phyloP scores from a whole-genome alignment of 371 early-diverging fungal species.

The Quaeritorhiza haematococci region DNA sequence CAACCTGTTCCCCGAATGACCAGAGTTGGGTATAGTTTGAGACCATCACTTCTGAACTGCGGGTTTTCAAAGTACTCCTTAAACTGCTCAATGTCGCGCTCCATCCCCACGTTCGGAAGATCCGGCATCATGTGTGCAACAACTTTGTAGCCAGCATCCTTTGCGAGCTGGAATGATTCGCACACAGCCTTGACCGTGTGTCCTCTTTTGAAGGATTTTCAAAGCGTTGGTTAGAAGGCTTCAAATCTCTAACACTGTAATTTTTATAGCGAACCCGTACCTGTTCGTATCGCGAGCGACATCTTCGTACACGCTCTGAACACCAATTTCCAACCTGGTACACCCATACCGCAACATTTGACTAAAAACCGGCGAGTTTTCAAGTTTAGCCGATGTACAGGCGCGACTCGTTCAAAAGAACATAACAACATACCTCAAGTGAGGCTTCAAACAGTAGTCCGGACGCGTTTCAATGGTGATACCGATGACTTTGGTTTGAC shows the following conservation, averaged over 20 bases:
- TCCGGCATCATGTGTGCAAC: slow-evolving; percentile 99
- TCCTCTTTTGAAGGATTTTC: slow-evolving; percentile 54
- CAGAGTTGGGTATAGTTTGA: slow-evolving; percentile 99
- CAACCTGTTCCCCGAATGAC: slow-evolving; percentile 98
- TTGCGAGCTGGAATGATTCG: slow-evolving; percentile 95
- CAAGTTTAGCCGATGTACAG: not conserved
- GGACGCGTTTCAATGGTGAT: slow-evolving; percentile 99
- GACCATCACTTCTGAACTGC: slow-evolving; percentile 96
- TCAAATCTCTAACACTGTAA: no score
- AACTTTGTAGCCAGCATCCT: slow-evolving; percentile 99
- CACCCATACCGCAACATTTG: slow-evolving; percentile 99
- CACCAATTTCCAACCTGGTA: slow-evolving; percentile 99
- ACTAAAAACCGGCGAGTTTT: slow-evolving; percentile 27
- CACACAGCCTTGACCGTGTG: slow-evolving; percentile 98
- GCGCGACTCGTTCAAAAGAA: not conserved
- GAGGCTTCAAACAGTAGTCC: slow-evolving; percentile 98
- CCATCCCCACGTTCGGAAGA: slow-evolving; percentile 99
- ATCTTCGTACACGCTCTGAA: slow-evolving; percentile 99
- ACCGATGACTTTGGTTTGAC: slow-evolving; percentile 97
- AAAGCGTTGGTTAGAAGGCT: not conserved
- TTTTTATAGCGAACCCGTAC: slow-evolving; percentile 18
- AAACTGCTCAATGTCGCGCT: slow-evolving; percentile 98
- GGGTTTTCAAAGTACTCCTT: slow-evolving; percentile 94
- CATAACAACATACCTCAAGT: slow-evolving; percentile 52
- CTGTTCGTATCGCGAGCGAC: slow-evolving; percentile 99